A percentile compares a stretch with the other conserved stretches of the same genome.
Evolutionary conservation across 2,329 filamentous ascomycete genomes (phyloP).

Genomic region (Aspergillus tamarii): DNA sequence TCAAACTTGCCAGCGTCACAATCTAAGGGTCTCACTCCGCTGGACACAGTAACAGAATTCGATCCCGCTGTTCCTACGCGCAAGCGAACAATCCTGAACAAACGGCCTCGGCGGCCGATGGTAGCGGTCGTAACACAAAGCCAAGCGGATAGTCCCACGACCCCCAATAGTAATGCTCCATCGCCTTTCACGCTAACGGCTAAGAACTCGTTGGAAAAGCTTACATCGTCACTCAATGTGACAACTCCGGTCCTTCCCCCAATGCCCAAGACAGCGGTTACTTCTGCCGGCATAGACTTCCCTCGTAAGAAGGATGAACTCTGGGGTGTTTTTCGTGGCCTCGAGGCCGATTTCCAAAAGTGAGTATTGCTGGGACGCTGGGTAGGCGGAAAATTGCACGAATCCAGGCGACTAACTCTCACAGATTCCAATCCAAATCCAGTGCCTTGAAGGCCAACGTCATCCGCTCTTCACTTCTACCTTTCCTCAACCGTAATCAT

Average conservation of each 20-base stretch:
- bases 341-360: slow-evolving; percentile 71
- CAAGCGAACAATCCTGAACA: slow-evolving; percentile 38
- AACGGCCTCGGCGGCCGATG: slow-evolving; percentile 45
- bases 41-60: slow-evolving; percentile 23
- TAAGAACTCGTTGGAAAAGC: slow-evolving; percentile 51
- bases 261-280: slow-evolving; percentile 49
- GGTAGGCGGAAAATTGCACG: not conserved
- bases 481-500: slow-evolving; percentile 74
- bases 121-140: slow-evolving; percentile 42
- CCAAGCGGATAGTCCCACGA: slow-evolving; percentile 36
- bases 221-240: slow-evolving; percentile 45
- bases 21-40: slow-evolving; percentile 21
- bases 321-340: slow-evolving; percentile 67
- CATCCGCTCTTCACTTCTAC: slow-evolving; percentile 71
- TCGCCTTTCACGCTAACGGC: slow-evolving; percentile 45
- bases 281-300: slow-evolving; percentile 36
- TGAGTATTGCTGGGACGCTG: slow-evolving; percentile 36
- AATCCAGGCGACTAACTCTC: slow-evolving; percentile 13
- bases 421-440: slow-evolving; percentile 71
- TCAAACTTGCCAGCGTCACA: slow-evolving; percentile 21
- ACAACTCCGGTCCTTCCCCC: slow-evolving; percentile 52
- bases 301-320: slow-evolving; percentile 69
- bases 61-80: slow-evolving; percentile 27
- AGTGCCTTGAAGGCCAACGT: slow-evolving; percentile 74
- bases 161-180: slow-evolving; percentile 43